Evolutionary conservation across 495 filamentous ascomycete species (phyloP), one percentile per base, ranked within the genome.

Genomic region (Aspergillus nanangensis): DNA sequence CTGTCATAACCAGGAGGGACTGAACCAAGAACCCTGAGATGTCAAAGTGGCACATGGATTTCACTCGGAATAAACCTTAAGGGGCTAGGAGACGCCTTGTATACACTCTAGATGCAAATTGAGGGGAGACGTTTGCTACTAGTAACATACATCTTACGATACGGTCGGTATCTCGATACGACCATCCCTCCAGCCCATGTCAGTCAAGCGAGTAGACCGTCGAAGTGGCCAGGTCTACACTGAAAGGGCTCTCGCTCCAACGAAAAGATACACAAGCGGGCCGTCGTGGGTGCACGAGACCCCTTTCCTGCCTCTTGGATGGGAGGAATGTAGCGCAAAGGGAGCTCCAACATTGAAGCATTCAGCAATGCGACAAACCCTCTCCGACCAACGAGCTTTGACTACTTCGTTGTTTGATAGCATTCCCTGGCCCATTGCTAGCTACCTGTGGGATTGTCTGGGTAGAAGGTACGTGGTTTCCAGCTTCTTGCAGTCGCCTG

Each of bases 391-490:
- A 44, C 57, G 65, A 20, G 51, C 25, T 9, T 27, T 71, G 23
- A 51, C 49, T 5, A 45, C 56, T 0, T 38, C 52, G 9, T 38
- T 63, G 11, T 71, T 71, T 41, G 55, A 33, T 1, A 38, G 60
- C 36, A 43, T 74, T 1, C 67, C 65, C 1, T 72, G 67, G 67
- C 48, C 22, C 10, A 39, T 74, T 38, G 71, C 69, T 4, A 46
- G 48, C 25, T 59, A 69, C 15, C 41, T 74, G 1, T 74, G 71
- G 71, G 57, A 64, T n/a, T 58, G 44, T 33, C 50, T 74, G 2
- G 58, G 53, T 5, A 45, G 37, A 24, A 61, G 53, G 70, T 70
- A 41, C 44, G 60, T 38, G 27, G 2, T 13, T 15, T 8, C 3
- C 1, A 13, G 7, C 27, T n/a, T 29, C 8, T 36, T 13, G 8